Evolutionary conservation across 139 green algal species (phyloP), one percentile per base, ranked within the genome.

Genomic region (Picochlorum costavermella): DNA sequence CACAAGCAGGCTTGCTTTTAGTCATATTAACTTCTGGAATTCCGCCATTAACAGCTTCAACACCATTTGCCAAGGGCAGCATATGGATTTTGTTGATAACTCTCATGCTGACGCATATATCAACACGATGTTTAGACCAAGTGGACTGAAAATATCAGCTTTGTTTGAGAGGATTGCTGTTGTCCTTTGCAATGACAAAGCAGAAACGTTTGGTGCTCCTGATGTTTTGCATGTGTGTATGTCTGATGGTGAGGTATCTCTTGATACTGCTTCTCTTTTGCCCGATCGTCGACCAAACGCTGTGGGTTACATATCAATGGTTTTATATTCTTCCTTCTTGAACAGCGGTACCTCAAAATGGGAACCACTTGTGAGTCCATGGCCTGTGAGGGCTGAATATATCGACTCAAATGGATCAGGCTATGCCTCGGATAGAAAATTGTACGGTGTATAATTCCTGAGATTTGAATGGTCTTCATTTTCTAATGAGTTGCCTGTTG

Each of bases 151-250:
- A 28, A 40, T 83, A 6, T 56, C 70, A n/a, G 61, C 62, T 12
- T 13, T 3, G 1, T 25, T 80, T 16, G 61, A 75, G 40, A 58
- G 50, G 6, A 37, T 83, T 13, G 67, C 74, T 14, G 9, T 87
- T 5, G 75, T 90, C 59, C 75, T 95, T 40, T 95, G 87, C 78
- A 87, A 91, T 65, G 87, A 95, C 80, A 88, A 89, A 73, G 76
- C 78, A 2, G 80, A 79, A 50, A 90, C 84, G 2, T 92, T 88
- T 73, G 87, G 87, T 8, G 86, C 86, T 10, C 87, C 87, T 2
- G 87, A 95, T 33, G 81, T 95, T 43, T 73, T 95, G 62, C 78
- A 87, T 60, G 65, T 74, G 13, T 60, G 56, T 14, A 30, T 75
- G 23, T 56, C 61, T 50, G 30, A 73, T 2, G 51, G 70, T 1